Conservation (phyloP, 805 yeast species). For the Pichia thaimueangensis region DNA sequence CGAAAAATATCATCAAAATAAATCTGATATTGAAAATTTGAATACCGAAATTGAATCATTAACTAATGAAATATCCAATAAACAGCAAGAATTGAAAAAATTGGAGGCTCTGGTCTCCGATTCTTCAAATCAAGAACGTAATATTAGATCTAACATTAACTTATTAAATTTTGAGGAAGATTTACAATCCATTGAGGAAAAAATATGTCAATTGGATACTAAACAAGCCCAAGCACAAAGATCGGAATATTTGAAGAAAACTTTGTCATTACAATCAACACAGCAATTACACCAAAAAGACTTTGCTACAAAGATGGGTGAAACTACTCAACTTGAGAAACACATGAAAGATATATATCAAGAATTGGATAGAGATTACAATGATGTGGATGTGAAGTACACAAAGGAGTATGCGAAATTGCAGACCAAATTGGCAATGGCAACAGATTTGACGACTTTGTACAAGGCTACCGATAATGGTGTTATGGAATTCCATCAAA, state of each 20-base stretch:
- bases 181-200: constrained; percentile 20
- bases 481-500: constrained; percentile 84
- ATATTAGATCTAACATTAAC: constrained; percentile 39
- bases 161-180: constrained; percentile 40
- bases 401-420: constrained; percentile 67
- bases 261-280: constrained; percentile 42
- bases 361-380: constrained; percentile 68
- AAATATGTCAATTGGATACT: constrained; percentile 31
- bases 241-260: constrained; percentile 53
- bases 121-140: constrained; percentile 54
- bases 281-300: constrained; percentile 52
- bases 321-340: constrained; percentile 71
- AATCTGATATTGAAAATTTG: constrained; percentile 12
- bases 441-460: constrained; percentile 76
- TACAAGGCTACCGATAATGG: constrained; percentile 86
- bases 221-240: constrained; percentile 50
- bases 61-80: constrained; percentile 35
- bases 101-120: constrained; percentile 49
- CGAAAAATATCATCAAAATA: constrained; percentile 19
- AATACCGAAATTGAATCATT: constrained; percentile 36
- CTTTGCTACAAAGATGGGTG: constrained; percentile 78
- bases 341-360: constrained; percentile 50
- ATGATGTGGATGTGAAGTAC: constrained; percentile 56
- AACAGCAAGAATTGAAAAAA: constrained; percentile 59
- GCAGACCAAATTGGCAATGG: constrained; percentile 68